Percentiles rank a stretch among this genome's conserved stretches.
phyloP scores from a whole-genome alignment of 139 green algal genomes.

The Trebouxia sp. region DNA sequence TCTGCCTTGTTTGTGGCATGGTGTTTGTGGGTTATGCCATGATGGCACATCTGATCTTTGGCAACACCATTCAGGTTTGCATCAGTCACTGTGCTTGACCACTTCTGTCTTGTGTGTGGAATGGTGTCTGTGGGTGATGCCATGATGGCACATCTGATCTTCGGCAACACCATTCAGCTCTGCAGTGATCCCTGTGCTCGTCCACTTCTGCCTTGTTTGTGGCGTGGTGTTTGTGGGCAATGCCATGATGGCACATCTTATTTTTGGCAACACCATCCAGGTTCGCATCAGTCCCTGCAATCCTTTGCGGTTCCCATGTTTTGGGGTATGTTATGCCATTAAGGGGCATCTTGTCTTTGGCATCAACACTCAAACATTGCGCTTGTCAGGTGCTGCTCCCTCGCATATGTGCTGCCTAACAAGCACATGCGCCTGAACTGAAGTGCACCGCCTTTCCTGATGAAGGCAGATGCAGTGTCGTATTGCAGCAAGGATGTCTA shows the following conservation, averaged over 20 bases:
- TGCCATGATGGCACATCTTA: constrained; percentile 82
- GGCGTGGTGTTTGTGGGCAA: constrained; percentile 85
- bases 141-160: constrained; percentile 86
- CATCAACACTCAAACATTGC: no score
- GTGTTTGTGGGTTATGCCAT: constrained; percentile 87
- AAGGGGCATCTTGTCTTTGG: no score
- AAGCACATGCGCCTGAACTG: no score
- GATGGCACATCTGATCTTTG: constrained; percentile 87
- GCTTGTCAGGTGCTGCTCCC: no score
- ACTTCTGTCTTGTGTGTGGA: constrained; percentile 80
- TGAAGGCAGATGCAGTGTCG: no score
- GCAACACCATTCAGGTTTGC: constrained; percentile 55
- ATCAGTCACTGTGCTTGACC: constrained; percentile 79
- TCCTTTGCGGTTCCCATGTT: no score
- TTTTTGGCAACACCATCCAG: constrained; percentile 71
- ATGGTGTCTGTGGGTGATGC: constrained; percentile 86
- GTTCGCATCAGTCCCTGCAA: neutral
- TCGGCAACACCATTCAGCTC: constrained; percentile 67
- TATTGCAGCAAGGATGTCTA: no score
- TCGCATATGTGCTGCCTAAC: no score
- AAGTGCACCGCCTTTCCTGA: no score
- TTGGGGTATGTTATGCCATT: no score
- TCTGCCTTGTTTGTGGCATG: constrained; percentile 75
- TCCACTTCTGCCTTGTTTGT: constrained; percentile 83
- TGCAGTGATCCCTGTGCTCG: constrained; percentile 67